Evolutionary conservation across 371 early-diverging fungal species (phyloP).

Genomic region (Enterocytospora artemiae): DNA sequence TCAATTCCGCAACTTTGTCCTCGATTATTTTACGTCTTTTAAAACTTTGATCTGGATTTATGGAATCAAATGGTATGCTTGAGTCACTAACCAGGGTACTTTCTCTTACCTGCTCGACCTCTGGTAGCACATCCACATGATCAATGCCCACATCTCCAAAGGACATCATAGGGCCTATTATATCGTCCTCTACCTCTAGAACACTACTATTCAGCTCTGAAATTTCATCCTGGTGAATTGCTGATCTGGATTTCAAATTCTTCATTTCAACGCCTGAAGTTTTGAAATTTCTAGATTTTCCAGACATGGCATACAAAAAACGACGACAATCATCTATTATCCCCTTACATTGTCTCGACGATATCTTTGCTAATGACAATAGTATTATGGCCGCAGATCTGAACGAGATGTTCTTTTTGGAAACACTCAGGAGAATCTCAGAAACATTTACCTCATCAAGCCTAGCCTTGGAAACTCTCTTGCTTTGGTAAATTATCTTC

Average conservation of each 20-base stretch:
- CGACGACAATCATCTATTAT: background rate
- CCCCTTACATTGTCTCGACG: background rate
- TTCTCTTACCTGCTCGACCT: too few relatives aligned
- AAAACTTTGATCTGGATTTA: too few relatives aligned
- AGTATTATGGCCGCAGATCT: background rate
- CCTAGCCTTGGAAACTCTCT: background rate
- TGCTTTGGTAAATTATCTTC: background rate
- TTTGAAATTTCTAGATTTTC: background rate
- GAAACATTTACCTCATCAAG: background rate
- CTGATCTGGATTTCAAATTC: too few relatives aligned
- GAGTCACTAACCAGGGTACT: too few relatives aligned
- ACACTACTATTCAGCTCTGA: too few relatives aligned
- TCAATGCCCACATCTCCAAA: too few relatives aligned
- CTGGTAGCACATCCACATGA: too few relatives aligned
- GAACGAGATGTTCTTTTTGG: background rate
- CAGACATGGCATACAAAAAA: background rate
- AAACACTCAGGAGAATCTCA: background rate
- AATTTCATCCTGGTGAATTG: too few relatives aligned
- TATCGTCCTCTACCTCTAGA: too few relatives aligned
- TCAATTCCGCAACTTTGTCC: background rate
- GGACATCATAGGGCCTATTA: too few relatives aligned
- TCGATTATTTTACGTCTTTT: too few relatives aligned
- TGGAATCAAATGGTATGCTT: too few relatives aligned
- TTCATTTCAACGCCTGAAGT: background rate
- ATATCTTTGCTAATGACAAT: conserved; percentile 1